These are phyloP conservation scores for Kodamaea alishanica DNA, from an alignment of 1,139 yeast genomes.

Conservation along the genomic window DNA sequence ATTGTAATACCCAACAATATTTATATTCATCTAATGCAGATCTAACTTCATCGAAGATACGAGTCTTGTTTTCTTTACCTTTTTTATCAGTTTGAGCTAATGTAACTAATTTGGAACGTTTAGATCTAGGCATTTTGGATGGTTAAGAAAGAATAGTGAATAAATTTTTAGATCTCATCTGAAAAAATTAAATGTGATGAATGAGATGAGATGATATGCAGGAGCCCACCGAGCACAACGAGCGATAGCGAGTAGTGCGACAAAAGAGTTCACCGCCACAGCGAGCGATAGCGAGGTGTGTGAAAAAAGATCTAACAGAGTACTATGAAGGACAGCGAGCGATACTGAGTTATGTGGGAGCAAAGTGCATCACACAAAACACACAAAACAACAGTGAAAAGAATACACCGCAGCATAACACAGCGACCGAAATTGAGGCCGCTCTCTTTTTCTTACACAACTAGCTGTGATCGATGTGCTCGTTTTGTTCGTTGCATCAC, in stretches of 20 bases:
- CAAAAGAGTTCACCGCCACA: neutral
- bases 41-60: conserved; percentile 88
- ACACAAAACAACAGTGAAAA: no score
- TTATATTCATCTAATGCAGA: conserved; percentile 70
- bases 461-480: no score
- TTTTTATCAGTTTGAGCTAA: conserved; percentile 94
- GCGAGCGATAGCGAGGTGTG: no score
- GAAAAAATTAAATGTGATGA: conserved; percentile 4
- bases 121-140: conserved; percentile 81
- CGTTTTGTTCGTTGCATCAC: no score
- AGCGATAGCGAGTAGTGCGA: neutral
- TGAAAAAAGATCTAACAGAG: no score
- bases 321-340: no score
- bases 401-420: no score
- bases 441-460: no score
- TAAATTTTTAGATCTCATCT: conserved; percentile 7
- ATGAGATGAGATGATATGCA: neutral
- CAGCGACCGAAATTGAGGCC: no score
- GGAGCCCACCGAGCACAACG: no score
- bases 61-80: conserved; percentile 87
- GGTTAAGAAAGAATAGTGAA: neutral
- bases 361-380: no score
- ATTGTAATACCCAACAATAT: conserved; percentile 79
- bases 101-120: conserved; percentile 91
- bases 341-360: no score